Evolutionary conservation across 2,329 filamentous ascomycete species (phyloP).

Genomic region (Colletotrichum camelliae): DNA sequence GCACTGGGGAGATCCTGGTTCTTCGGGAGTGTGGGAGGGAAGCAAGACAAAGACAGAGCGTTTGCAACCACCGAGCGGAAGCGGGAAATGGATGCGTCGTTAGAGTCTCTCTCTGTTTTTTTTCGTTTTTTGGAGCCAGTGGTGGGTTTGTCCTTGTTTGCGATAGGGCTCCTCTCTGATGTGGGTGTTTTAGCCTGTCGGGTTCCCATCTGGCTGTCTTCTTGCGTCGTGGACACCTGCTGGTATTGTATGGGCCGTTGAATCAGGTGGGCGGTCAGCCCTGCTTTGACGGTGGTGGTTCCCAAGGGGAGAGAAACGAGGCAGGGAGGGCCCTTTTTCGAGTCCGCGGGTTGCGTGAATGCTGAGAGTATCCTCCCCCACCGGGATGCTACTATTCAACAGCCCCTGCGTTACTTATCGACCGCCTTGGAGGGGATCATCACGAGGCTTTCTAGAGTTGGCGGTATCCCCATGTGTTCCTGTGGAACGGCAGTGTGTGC

Average conservation of each 20-base stretch:
- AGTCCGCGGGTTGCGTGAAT: neutral
- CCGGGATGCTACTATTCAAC: neutral
- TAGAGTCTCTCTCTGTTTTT: neutral
- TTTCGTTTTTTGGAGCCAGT: neutral
- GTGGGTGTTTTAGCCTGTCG: constrained; percentile 2
- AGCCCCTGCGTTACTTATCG: neutral
- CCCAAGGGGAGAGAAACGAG: neutral
- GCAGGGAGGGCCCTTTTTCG: neutral
- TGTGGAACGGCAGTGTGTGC: neutral
- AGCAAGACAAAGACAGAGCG: neutral
- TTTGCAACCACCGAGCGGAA: neutral
- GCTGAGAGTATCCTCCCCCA: neutral
- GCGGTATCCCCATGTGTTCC: neutral
- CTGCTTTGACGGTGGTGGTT: neutral
- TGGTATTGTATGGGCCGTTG: neutral
- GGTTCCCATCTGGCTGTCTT: neutral
- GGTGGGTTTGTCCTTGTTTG: neutral
- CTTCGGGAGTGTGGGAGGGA: neutral
- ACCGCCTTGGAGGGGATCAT: neutral
- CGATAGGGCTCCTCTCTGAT: neutral
- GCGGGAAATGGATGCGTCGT: neutral
- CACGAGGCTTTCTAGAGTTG: neutral
- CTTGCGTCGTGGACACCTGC: neutral
- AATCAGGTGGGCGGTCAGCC: neutral
- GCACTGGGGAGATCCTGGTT: neutral